Evolutionary conservation across 148 eudicot species (phyloP), one percentile per base, ranked within the genome.

Genomic region (Simmondsia chinensis): DNA sequence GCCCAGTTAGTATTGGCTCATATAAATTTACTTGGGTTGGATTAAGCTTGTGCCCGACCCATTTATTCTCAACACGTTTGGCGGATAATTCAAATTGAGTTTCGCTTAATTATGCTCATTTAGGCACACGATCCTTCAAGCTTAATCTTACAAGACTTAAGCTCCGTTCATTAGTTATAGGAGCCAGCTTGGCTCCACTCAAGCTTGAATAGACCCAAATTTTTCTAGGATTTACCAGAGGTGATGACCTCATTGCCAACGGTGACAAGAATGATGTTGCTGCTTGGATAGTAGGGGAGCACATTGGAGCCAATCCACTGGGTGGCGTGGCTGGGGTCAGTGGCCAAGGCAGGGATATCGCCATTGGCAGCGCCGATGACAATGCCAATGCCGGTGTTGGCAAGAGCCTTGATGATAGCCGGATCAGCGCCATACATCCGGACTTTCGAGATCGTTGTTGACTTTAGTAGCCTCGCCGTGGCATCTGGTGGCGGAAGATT

Each of bases 391-490:
- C 85, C 95, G 10, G 97, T 69, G 39, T 72, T 70, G 28, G 80
- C 95, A 3, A 89, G 56, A 3, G 85, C 93, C 50, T 68, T 79
- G 24, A 89, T 73, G 11, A 84, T 76, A 13, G 57, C 77, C 23
- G 87, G 93, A 53, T 89, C 87, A 5, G 87, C 70, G 23, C 83
- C 89, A 57, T 84, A 89, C n/a, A 89, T 52, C 32, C 97, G 60
- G 40, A 82, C 80, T 41, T 85, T 89, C 40, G 69, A 38, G 54
- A 89, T 72, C 35, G 76, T 39, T 0, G 83, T 78, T 6, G 93
- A 59, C 50, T 65, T 60, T 17, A 89, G 50, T 1, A 89, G 87
- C 49, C 76, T 81, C 16, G 46, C 87, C 10, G 93, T 81, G 7
- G 63, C 63, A 12, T 57, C 65, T 20, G 94, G 80, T 30, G 95